phyloP scores from a whole-genome alignment of 441 rosid species.

The Codiaeum variegatum region DNA sequence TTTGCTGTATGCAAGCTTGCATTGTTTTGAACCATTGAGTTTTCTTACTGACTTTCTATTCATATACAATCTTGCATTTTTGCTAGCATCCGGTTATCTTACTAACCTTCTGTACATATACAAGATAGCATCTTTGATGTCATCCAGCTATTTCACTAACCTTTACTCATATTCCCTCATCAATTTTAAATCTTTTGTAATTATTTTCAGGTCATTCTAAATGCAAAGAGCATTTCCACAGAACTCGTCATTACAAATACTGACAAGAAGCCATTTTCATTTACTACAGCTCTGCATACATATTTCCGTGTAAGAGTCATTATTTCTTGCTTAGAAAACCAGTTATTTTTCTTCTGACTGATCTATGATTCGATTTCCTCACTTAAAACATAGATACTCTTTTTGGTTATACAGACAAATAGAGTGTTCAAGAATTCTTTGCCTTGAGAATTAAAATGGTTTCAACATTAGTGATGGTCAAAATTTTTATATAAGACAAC shows the following conservation, averaged over 20 bases:
- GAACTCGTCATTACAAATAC: slow-evolving; percentile 69
- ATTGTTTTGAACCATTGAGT: neutral
- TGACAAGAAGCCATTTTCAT: slow-evolving; percentile 75
- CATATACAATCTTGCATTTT: neutral
- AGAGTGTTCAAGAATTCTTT: neutral
- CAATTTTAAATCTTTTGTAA: slow-evolving; percentile 15
- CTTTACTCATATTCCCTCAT: neutral
- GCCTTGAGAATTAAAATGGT: slow-evolving; percentile 1
- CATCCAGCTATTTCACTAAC: neutral
- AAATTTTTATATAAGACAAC: slow-evolving; percentile 12
- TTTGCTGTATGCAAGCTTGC: neutral
- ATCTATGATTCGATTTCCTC: neutral
- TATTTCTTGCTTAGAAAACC: slow-evolving; percentile 10
- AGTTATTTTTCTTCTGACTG: slow-evolving; percentile 6
- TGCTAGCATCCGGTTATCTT: neutral
- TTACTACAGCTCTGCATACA: slow-evolving; percentile 77
- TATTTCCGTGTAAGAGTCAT: slow-evolving; percentile 63
- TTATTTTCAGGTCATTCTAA: slow-evolving; percentile 56
- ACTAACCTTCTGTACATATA: neutral
- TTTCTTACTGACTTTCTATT: neutral
- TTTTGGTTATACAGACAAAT: neutral
- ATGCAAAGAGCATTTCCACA: slow-evolving; percentile 68
- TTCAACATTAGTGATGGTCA: slow-evolving; percentile 15
- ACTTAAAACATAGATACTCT: neutral
- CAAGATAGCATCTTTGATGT: neutral